Evolutionary conservation across 805 yeast genomes (phyloP).

Genomic region (Yarrowia osloensis): DNA sequence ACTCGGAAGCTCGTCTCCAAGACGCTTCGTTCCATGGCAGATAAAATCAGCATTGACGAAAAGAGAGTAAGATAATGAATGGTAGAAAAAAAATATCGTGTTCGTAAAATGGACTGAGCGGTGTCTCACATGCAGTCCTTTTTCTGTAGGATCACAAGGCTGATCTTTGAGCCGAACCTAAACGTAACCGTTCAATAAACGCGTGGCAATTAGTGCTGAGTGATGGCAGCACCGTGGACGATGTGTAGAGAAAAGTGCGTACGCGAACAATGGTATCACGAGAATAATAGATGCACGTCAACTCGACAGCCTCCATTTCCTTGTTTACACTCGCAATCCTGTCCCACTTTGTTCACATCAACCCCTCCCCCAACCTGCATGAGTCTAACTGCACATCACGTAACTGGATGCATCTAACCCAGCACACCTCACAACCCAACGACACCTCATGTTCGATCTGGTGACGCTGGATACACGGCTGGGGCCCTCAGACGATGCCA

Average conservation of each 20-base stretch:
- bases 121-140: not conserved
- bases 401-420: not conserved
- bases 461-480: slow-evolving; percentile 50
- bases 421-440: not conserved
- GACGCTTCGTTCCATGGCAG: not conserved
- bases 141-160: not conserved
- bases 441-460: slow-evolving; percentile 40
- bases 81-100: not conserved
- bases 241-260: not conserved
- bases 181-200: slow-evolving; percentile 7
- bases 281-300: not conserved
- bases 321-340: too few relatives aligned
- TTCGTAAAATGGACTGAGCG: too few relatives aligned
- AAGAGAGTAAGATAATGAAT: not conserved
- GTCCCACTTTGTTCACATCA: too few relatives aligned
- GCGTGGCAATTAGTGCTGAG: slow-evolving; percentile 2
- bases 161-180: not conserved
- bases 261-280: not conserved
- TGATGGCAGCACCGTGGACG: not conserved
- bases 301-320: not conserved
- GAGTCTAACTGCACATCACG: slow-evolving; percentile 1
- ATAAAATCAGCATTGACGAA: slow-evolving; percentile 8
- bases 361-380: slow-evolving; percentile 8
- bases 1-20: not conserved
- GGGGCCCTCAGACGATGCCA: slow-evolving; percentile 42